Base-by-base conservation (phyloP, 768 basidiomycete genomes). In the Phaffia tasmanica region DNA sequence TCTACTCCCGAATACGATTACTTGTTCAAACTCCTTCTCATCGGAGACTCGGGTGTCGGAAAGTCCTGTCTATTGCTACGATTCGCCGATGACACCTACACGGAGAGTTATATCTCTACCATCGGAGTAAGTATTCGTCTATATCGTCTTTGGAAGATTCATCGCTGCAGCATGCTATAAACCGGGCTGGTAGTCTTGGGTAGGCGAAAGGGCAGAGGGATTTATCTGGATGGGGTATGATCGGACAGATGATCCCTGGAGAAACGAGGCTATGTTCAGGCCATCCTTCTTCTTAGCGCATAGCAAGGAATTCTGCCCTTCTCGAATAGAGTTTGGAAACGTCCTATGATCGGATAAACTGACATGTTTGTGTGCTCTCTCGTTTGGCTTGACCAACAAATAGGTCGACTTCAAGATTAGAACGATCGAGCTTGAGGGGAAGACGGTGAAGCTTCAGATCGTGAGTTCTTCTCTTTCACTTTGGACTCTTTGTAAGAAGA, bases 1-100 rank as follows among this genome's bases (percentile, higher is more conserved):
- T 88, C 90, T 76, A 88, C 88, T 76, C 86, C 86, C 81, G 89
- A 90, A 78, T 92, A 91, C 83, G 89, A 92, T 80, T 91, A 87
- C 75, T 88, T 92, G 76, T 91, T 92, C 83, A 92, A 91, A 81
- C 87, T 92, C 68, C 86, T 92, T 75, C 87, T 92, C 79, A 92
- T 91, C 72, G 89, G 89, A 66, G 87, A 92, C 80, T 90, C 89
- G 29, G 67, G 67, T 53, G 67, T 69, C 25, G 67, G 67, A 35
- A 69, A 69, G 62, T 69, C 67, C 29, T 69, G 67, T 49, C 57
- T 69, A 19, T 63, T 69, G 15, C 51, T 69, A n/a, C 57, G 67
- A 48, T 69, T 69, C 46, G 67, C 67, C 15, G 67, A 69, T 48
- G 67, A 69, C 46, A 69, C 67, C 56, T 69, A 69, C 67, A 69